These are phyloP conservation scores for Auricularia sp. DNA, from an alignment of 768 basidiomycete genomes.

Conservation along the genomic window DNA sequence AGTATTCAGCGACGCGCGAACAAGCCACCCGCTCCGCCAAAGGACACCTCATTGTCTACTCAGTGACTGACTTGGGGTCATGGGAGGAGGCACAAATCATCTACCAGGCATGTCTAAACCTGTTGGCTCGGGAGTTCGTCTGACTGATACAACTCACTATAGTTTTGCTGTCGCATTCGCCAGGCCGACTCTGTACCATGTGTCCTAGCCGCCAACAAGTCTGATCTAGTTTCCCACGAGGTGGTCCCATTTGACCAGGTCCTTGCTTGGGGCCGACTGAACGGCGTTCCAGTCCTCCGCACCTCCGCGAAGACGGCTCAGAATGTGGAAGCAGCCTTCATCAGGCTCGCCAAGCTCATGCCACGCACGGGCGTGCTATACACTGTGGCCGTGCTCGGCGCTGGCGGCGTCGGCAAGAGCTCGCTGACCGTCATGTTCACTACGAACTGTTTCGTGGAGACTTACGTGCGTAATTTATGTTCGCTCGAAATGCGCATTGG, in stretches of 20 bases:
- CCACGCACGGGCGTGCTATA: neutral
- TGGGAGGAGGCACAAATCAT: slow-evolving; percentile 1
- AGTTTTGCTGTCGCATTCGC: slow-evolving; percentile 1
- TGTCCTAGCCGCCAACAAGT: slow-evolving; percentile 2
- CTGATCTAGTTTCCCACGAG: neutral
- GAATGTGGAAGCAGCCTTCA: slow-evolving; percentile 1
- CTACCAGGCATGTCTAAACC: neutral
- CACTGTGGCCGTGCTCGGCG: slow-evolving; percentile 1
- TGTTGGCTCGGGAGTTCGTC: neutral
- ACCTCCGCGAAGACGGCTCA: neutral
- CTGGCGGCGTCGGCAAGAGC: slow-evolving; percentile 4
- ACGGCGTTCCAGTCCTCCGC: neutral
- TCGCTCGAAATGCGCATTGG: neutral
- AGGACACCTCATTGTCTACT: neutral
- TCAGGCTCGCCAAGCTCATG: neutral
- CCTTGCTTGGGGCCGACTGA: neutral
- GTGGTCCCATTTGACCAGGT: neutral
- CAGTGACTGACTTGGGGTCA: neutral
- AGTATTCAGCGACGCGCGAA: neutral
- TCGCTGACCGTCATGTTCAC: neutral
- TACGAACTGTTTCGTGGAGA: slow-evolving; percentile 1
- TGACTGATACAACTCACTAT: neutral
- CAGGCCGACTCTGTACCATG: neutral
- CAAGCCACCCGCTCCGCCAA: neutral
- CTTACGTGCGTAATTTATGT: neutral